Percentiles rank a stretch among this genome's conserved stretches.
Evolutionary conservation across 768 basidiomycete genomes (phyloP).

Genomic region (Punctularia strigosozonata): DNA sequence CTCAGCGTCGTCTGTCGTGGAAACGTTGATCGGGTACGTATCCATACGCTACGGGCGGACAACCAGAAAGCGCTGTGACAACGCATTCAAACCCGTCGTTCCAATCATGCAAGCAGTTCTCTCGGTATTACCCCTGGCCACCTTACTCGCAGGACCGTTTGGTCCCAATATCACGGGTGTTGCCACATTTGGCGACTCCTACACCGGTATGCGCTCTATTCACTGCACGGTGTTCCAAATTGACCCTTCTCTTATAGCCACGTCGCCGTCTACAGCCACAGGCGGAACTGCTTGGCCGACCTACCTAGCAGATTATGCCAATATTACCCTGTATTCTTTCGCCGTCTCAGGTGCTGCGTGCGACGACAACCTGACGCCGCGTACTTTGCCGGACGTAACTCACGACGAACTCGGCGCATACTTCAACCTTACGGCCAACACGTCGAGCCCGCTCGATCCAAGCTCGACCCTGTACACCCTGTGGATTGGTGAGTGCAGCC

Average conservation of each 20-base stretch:
- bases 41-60: no score
- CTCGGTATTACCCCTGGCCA: no score
- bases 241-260: no score
- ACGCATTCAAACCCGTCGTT: no score
- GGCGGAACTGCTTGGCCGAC: slow-evolving; percentile 48
- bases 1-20: no score
- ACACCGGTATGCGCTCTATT: slow-evolving; percentile 2
- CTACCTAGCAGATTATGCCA: slow-evolving; percentile 44
- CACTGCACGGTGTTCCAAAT: not conserved
- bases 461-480: slow-evolving; percentile 47
- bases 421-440: slow-evolving; percentile 29
- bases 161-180: no score
- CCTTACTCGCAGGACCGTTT: no score
- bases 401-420: slow-evolving; percentile 46
- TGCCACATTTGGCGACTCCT: slow-evolving; percentile 12
- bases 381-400: slow-evolving; percentile 47
- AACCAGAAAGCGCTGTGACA: no score
- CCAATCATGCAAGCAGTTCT: no score
- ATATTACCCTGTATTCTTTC: slow-evolving; percentile 42
- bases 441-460: slow-evolving; percentile 25
- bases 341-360: slow-evolving; percentile 56
- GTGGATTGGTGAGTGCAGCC: no score
- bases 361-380: slow-evolving; percentile 46
- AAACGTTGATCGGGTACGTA: no score
- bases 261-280: slow-evolving; percentile 12